Percentiles rank a stretch among this genome's conserved stretches.
Evolutionary conservation across 1,139 yeast genomes (phyloP).

Genomic region (Meyerozyma smithsonii): DNA sequence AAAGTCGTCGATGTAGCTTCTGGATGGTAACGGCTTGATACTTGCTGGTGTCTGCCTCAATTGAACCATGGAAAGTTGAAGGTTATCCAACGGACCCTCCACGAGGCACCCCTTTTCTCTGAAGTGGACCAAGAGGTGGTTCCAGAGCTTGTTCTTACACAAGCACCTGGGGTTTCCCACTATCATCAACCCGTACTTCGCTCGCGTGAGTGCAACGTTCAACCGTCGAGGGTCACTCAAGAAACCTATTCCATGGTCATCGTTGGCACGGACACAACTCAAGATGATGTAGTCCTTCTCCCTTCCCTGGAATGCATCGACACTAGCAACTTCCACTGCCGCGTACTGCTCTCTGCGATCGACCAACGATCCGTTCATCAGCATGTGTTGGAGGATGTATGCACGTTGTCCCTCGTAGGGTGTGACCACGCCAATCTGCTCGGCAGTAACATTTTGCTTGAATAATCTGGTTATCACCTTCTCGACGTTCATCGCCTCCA

Average conservation of each 20-base stretch:
- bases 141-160: constrained; percentile 73
- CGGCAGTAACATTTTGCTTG: constrained; percentile 74
- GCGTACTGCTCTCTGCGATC: constrained; percentile 58
- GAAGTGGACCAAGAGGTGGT: constrained; percentile 68
- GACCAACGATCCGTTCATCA: constrained; percentile 59
- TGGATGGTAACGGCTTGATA: background rate
- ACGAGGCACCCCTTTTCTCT: constrained; percentile 85
- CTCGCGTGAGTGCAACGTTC: constrained; percentile 90
- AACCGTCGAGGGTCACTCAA: constrained; percentile 85
- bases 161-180: constrained; percentile 83
- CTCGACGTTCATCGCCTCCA: constrained; percentile 90
- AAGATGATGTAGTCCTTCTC: constrained; percentile 88
- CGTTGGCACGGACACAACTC: constrained; percentile 90
- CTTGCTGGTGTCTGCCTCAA: constrained; percentile 21
- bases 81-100: constrained; percentile 83
- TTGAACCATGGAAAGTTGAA: constrained; percentile 70
- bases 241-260: constrained; percentile 78
- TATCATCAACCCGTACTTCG: constrained; percentile 77
- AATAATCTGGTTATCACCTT: constrained; percentile 70
- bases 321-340: constrained; percentile 84
- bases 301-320: constrained; percentile 95
- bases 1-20: constrained; percentile 19
- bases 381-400: constrained; percentile 74
- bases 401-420: constrained; percentile 96
- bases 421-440: constrained; percentile 86